Base-by-base conservation (phyloP, 352 stramenopile genomes). In the Pythium myriotylum region DNA sequence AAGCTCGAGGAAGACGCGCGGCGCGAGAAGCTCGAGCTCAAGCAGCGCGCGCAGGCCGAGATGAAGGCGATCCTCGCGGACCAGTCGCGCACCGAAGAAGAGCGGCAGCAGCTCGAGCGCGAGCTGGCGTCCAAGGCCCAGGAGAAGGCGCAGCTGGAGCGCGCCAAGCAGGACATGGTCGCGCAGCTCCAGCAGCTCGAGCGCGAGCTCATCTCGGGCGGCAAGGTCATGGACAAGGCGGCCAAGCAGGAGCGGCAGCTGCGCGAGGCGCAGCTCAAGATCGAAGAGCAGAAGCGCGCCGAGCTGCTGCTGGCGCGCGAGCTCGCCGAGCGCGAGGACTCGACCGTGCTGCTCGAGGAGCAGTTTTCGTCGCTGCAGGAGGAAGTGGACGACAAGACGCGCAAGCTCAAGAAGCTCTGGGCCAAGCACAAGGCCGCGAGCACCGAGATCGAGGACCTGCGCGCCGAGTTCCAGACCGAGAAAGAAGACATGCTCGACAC, bases 321-420 rank as follows among this genome's bases (percentile, higher is more conserved):
- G 55, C 77, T 98, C 32, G 90, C 86, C 1, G 94, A 98, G 62
- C 92, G 97, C 49, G 96, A 98, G 56, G 95, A 98, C 60, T 93
- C 85, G 23, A 97, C 97, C 52, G 68, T 98, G 64, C 50, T 97
- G 27, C 67, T 98, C 4, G 86, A 98, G 60, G 91, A 98, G 54
- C 89, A 97, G 67, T 98, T 96, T 66, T 76, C 75, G 32, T 93
- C 75, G 13, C 56, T 97, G 20, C 82, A 91, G 29, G 94, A 98
- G 37, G 90, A 98, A 63, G 91, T 98, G 4, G 83, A 97, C 48
- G 89, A 91, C 41, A 98, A 98, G 72, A 98, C 94, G 0, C 88
- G 89, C 19, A 98, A 99, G 69, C 76, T 99, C 24, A 97, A 98
- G 61, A 98, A 98, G 65, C 68, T 98, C 16, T 97, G 84, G 81